A percentile compares a stretch with the other conserved stretches of the same genome.
Evolutionary conservation across 2,329 filamentous ascomycete species (phyloP).

Genomic region (Diaporthe eres): DNA sequence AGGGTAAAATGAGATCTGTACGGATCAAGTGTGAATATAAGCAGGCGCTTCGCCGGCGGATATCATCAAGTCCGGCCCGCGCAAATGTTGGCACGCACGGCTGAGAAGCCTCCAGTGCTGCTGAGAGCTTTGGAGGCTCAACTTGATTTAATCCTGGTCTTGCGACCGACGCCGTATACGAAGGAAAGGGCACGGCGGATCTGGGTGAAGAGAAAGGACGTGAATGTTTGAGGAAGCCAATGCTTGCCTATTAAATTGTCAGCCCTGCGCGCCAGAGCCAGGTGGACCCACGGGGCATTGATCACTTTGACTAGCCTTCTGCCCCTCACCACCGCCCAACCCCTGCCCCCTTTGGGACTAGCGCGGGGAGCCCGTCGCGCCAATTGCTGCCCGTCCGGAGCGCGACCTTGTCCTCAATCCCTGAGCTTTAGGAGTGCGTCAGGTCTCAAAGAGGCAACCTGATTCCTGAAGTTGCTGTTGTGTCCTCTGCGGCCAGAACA

Average conservation of each 20-base stretch:
- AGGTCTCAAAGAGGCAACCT: background rate
- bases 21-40: conserved; percentile 15
- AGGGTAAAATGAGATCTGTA: conserved; percentile 13
- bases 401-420: conserved; percentile 23
- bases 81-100: background rate
- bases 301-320: conserved; percentile 32
- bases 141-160: background rate
- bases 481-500: conserved; percentile 7
- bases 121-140: background rate
- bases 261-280: conserved; percentile 17
- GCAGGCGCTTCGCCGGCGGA: conserved; percentile 6
- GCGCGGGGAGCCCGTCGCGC: conserved; percentile 23
- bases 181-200: background rate
- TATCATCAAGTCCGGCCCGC: conserved; percentile 6
- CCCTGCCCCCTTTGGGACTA: conserved; percentile 15
- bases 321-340: conserved; percentile 40
- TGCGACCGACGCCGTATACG: conserved; percentile 4
- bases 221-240: conserved; percentile 34
- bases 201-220: conserved; percentile 23
- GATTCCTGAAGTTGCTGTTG: background rate
- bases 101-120: conserved; percentile 8
- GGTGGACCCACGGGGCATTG: conserved; percentile 12
- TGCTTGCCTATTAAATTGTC: conserved; percentile 40
- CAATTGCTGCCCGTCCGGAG: conserved; percentile 21
- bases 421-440: background rate